Base-by-base conservation (phyloP, 176 grass and related monocot genomes). In the Oryza meyeriana region DNA sequence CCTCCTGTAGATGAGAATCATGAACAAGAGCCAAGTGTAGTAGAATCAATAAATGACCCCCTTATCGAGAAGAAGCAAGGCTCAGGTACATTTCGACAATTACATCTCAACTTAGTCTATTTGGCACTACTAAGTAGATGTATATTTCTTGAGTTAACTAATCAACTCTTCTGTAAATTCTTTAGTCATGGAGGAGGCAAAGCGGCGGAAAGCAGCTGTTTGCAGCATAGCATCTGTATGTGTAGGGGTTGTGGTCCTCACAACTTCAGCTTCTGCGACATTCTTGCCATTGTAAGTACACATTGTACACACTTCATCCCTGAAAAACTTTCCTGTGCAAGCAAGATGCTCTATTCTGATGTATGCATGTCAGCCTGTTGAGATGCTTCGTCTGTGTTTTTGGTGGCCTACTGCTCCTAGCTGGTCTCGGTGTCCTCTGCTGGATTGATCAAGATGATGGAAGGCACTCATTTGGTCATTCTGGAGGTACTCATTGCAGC, bases 371-470 rank as follows among this genome's bases (percentile, higher is more conserved):
- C 64, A 97, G 85, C 65, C 71, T 86, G 20, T 58, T 77, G 67
- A 59, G 55, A 52, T 93, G 91, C 66, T 42, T 76, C 0, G 2
- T 48, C 24, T 93, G 94, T 27, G 11, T 20, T 22, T 66, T 97
- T 64, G 88, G 94, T 18, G 80, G 90, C 27, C 76, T 97, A 31
- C 73, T 97, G 20, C 84, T 97, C 27, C 72, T 97, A 22, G 67
- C 66, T 42, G 86, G 90, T 63, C 76, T 93, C 0, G 76, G 83
- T 22, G 20, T 93, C 22, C 82, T 97, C 65, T 91, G 64, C 83
- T 97, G 80, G 87, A 93, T 97, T 0, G 94, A 97, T 35, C 93
- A 97, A 87, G 90, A 97, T 8, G 63, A 89, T 0, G 86, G 71
- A 29, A 81, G 90, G 26, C 94, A 97, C 75, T 79, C 52, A 5